A percentile compares a stretch with the other conserved stretches of the same genome.
phyloP scores from a whole-genome alignment of 106 monocot genomes.

The Alisma plantagoaquatica region DNA sequence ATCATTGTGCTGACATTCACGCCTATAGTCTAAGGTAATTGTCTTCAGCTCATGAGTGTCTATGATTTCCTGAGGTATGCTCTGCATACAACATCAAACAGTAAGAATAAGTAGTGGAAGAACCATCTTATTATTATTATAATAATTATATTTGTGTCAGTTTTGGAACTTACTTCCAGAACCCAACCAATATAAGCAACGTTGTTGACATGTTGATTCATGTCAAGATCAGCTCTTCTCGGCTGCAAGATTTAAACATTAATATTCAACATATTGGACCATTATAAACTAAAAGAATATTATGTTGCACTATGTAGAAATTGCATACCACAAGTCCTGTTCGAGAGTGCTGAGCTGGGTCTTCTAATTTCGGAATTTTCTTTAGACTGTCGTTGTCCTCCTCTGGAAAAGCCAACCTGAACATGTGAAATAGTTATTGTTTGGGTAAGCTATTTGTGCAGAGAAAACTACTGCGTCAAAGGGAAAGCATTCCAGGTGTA shows the following conservation, averaged over 20 bases:
- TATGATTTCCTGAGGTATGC: conserved; percentile 94
- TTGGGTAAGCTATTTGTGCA: neutral
- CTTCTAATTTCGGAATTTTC: conserved; percentile 88
- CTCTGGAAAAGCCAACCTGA: conserved; percentile 87
- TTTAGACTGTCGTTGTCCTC: conserved; percentile 73
- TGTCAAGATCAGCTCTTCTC: conserved; percentile 97
- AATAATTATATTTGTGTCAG: too few relatives aligned
- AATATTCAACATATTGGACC: neutral
- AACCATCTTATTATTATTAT: neutral
- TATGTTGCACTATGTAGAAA: neutral
- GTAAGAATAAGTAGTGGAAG: neutral
- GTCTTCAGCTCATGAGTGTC: conserved; percentile 90
- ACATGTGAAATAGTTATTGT: conserved; percentile 2
- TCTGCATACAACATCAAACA: conserved; percentile 31
- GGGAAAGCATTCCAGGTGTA: too few relatives aligned
- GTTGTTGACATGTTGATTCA: conserved; percentile 99
- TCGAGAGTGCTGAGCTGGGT: conserved; percentile 61
- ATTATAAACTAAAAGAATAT: neutral
- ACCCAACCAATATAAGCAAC: conserved; percentile 99
- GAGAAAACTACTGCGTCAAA: too few relatives aligned
- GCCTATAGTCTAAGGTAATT: conserved; percentile 85
- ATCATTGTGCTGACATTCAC: conserved; percentile 94
- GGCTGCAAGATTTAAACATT: conserved; percentile 32
- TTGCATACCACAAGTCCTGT: conserved; percentile 72
- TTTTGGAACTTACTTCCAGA: conserved; percentile 61